phyloP scores from a whole-genome alignment of 306 rosid species.

The Gillenia trifoliata region DNA sequence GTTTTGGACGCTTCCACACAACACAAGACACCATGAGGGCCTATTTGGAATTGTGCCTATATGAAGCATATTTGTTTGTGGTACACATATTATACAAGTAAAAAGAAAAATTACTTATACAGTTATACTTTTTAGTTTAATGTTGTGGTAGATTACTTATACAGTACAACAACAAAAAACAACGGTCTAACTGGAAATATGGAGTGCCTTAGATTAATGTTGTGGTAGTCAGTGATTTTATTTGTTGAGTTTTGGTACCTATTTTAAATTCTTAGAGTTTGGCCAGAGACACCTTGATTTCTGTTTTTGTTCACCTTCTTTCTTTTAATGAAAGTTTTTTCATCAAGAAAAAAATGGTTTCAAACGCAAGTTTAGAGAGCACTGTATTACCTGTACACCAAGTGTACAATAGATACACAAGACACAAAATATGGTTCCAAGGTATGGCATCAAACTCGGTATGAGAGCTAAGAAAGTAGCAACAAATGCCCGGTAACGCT shows the following conservation, averaged over 20 bases:
- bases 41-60: too few relatives aligned
- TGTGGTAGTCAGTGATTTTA: background rate
- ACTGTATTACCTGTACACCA: slow-evolving; percentile 77
- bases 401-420: slow-evolving; percentile 77
- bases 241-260: background rate
- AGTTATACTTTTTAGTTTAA: too few relatives aligned
- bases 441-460: slow-evolving; percentile 98
- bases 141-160: too few relatives aligned
- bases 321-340: background rate
- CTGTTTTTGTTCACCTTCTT: background rate
- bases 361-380: slow-evolving; percentile 14
- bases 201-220: background rate
- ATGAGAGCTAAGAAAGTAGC: slow-evolving; percentile 90
- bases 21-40: background rate
- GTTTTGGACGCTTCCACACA: too few relatives aligned
- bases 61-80: background rate
- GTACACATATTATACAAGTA: background rate
- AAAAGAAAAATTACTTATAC: background rate
- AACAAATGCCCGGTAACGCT: slow-evolving; percentile 78
- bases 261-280: background rate
- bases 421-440: slow-evolving; percentile 84
- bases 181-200: background rate
- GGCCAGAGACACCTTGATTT: background rate
- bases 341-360: background rate
- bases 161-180: background rate